These are phyloP conservation scores for Breynia disticha DNA, from an alignment of 441 rosid species.

Conservation along the genomic window DNA sequence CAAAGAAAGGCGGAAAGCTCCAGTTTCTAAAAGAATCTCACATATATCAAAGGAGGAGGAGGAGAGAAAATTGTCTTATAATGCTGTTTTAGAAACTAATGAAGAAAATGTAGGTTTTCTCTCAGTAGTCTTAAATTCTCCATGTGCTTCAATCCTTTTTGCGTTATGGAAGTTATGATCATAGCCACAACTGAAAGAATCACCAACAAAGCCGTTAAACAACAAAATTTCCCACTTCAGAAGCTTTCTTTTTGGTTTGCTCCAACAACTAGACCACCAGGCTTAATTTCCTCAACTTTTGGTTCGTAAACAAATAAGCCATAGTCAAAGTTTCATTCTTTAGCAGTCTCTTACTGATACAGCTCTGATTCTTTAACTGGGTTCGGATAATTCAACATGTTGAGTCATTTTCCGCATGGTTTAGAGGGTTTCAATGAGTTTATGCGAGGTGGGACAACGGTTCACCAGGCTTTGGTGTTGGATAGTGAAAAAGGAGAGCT, in stretches of 20 bases:
- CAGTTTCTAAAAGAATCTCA: too few species aligned
- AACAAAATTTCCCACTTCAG: conserved; percentile 36
- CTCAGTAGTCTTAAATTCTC: conserved; percentile 10
- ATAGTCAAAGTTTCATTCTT: background rate
- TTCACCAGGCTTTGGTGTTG: conserved; percentile 35
- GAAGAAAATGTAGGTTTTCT: conserved; percentile 43
- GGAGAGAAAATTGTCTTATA: conserved; percentile 11
- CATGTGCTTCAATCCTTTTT: conserved; percentile 11
- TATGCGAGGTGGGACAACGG: conserved; percentile 20
- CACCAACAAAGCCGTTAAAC: conserved; percentile 25
- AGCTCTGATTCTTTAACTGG: conserved; percentile 24
- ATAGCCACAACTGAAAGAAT: conserved; percentile 10
- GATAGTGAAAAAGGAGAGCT: conserved; percentile 47
- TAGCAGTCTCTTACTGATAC: conserved; percentile 28
- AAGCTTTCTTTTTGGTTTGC: conserved; percentile 57
- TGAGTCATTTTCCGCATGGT: conserved; percentile 24
- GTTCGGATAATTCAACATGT: conserved; percentile 14
- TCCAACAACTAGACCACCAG: conserved; percentile 53
- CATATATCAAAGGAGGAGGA: background rate
- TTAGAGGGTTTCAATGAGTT: conserved; percentile 22
- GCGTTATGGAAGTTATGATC: conserved; percentile 39
- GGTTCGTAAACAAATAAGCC: conserved; percentile 15
- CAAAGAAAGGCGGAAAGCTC: too few species aligned
- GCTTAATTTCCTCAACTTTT: conserved; percentile 22
- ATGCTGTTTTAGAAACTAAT: conserved; percentile 28